Percentiles rank a stretch among this genome's conserved stretches.
Conservation (phyloP, 2,329 filamentous ascomycete species). For the Fusarium denticulatum region DNA sequence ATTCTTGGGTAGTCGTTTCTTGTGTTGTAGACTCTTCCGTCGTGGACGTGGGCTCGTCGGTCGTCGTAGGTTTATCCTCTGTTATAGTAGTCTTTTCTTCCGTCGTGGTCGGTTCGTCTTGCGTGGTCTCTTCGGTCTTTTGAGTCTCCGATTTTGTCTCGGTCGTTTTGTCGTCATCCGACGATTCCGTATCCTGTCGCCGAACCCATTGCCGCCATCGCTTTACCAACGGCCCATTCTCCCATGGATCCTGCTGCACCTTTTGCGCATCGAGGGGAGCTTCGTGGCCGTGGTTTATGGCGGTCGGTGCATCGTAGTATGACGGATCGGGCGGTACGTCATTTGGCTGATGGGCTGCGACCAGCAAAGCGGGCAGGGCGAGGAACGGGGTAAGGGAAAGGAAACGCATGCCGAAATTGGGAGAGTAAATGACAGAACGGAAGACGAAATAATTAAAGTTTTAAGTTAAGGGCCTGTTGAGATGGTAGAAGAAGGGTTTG, state of each 20-base stretch:
- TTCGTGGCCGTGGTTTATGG: neutral
- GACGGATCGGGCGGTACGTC: neutral
- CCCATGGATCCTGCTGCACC: neutral
- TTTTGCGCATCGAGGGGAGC: neutral
- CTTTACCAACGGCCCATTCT: neutral
- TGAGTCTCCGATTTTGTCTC: neutral
- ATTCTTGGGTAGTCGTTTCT: neutral
- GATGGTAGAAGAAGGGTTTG: neutral
- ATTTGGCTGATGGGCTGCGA: neutral
- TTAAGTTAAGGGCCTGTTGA: no score
- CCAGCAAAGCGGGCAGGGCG: neutral
- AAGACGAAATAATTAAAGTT: neutral
- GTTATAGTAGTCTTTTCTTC: neutral
- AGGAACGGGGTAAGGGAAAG: neutral
- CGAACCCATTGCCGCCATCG: conserved; percentile 20
- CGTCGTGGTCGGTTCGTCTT: neutral
- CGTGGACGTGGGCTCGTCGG: neutral
- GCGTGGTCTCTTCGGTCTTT: neutral
- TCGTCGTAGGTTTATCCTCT: neutral
- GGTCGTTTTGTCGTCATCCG: neutral
- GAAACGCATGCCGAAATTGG: neutral
- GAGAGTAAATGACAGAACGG: neutral
- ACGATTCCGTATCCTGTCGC: conserved; percentile 3
- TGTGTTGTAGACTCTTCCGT: neutral
- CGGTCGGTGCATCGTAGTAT: neutral